These are phyloP conservation scores for Cryptococcus sp. DNA, from an alignment of 1,284 basidiomycete genomes.

Conservation along the genomic window DNA sequence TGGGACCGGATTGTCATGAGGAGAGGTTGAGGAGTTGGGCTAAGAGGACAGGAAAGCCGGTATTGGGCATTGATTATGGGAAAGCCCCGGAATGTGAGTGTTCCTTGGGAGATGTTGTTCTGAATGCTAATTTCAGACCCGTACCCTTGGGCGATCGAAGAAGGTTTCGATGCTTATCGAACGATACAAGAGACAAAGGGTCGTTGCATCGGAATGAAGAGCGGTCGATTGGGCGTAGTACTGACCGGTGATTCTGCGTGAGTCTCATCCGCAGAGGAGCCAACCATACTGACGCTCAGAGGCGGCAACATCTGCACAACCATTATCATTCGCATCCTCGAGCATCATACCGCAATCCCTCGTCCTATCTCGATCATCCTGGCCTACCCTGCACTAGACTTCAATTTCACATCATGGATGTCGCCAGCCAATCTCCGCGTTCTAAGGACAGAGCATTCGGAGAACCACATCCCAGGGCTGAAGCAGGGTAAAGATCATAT, in stretches of 20 bases:
- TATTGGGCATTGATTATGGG: conserved; percentile 87
- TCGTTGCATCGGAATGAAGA: conserved; percentile 67
- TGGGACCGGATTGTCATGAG: conserved; percentile 92
- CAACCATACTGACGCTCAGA: conserved; percentile 48
- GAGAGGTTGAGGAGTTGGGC: conserved; percentile 89
- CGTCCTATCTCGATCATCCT: conserved; percentile 77
- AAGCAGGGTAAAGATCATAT: conserved; percentile 83
- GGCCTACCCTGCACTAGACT: conserved; percentile 70
- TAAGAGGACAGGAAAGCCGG: conserved; percentile 68
- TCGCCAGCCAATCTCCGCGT: conserved; percentile 77
- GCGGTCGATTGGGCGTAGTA: conserved; percentile 67
- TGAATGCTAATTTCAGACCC: conserved; percentile 60
- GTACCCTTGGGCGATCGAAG: conserved; percentile 91
- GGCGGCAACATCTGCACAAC: conserved; percentile 80
- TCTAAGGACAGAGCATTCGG: conserved; percentile 72
- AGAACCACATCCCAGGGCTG: conserved; percentile 57
- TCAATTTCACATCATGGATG: conserved; percentile 99
- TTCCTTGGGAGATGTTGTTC: background rate
- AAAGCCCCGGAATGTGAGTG: conserved; percentile 89
- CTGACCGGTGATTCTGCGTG: conserved; percentile 88
- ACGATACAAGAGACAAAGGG: conserved; percentile 77
- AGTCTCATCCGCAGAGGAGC: conserved; percentile 43
- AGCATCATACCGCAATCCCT: conserved; percentile 53
- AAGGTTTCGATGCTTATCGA: conserved; percentile 85
- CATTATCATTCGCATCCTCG: conserved; percentile 76